phyloP scores from a whole-genome alignment of 495 filamentous ascomycete species.

The Barbatosphaeria neglecta region DNA sequence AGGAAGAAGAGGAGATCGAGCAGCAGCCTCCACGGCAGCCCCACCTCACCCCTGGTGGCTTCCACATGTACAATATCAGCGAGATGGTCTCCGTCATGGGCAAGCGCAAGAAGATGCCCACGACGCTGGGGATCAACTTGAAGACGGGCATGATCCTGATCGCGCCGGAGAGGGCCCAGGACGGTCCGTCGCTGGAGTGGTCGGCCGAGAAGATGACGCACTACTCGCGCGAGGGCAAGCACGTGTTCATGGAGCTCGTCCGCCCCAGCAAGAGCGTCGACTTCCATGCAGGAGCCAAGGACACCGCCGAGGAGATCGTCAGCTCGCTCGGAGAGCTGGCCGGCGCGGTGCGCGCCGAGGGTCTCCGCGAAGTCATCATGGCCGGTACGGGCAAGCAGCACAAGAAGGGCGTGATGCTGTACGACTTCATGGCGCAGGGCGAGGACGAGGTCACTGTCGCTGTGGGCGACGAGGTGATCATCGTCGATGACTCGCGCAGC shows the following conservation, averaged over 20 bases:
- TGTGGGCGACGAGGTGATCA: constrained; percentile 78
- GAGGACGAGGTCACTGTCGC: constrained; percentile 93
- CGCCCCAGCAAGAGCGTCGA: constrained; percentile 86
- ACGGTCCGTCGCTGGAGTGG: constrained; percentile 85
- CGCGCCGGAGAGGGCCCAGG: constrained; percentile 65
- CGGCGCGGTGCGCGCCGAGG: constrained; percentile 71
- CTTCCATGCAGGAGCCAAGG: constrained; percentile 94
- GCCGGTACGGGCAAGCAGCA: constrained; percentile 54
- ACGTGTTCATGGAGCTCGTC: constrained; percentile 90
- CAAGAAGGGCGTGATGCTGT: constrained; percentile 78
- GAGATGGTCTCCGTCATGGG: constrained; percentile 93
- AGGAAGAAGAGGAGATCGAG: background rate
- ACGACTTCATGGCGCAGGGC: constrained; percentile 93
- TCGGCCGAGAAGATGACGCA: constrained; percentile 82
- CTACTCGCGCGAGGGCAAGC: constrained; percentile 96
- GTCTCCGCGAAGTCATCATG: constrained; percentile 74
- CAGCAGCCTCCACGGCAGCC: constrained; percentile 9
- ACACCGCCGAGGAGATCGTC: constrained; percentile 89
- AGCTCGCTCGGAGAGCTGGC: constrained; percentile 78
- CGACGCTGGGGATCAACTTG: constrained; percentile 80
- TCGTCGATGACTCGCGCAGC: constrained; percentile 81
- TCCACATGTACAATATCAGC: constrained; percentile 89
- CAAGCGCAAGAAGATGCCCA: constrained; percentile 95
- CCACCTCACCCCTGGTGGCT: constrained; percentile 57
- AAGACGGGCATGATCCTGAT: constrained; percentile 83